These are phyloP conservation scores for Globisporangium apiculatum DNA, from an alignment of 352 stramenopile species.

Conservation along the genomic window DNA sequence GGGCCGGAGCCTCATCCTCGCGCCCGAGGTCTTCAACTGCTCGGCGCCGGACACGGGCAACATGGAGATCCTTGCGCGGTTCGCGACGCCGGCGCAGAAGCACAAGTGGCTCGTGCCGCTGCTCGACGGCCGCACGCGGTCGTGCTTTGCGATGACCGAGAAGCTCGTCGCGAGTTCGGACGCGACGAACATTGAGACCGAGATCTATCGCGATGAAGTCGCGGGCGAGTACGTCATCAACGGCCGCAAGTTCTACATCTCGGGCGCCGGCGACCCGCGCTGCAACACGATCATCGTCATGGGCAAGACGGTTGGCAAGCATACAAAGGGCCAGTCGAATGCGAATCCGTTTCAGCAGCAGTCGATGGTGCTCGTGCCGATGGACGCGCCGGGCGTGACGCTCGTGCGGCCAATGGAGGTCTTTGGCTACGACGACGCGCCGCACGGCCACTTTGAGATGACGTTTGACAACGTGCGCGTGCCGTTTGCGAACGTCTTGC, in stretches of 20 bases:
- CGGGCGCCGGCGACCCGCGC: conserved; percentile 91
- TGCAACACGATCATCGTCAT: conserved; percentile 90
- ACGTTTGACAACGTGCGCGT: conserved; percentile 93
- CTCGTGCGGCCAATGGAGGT: conserved; percentile 87
- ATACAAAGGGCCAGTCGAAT: conserved; percentile 15
- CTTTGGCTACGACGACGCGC: conserved; percentile 97
- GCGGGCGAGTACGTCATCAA: conserved; percentile 90
- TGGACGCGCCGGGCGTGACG: conserved; percentile 87
- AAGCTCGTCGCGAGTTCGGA: conserved; percentile 93
- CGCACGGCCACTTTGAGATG: conserved; percentile 93
- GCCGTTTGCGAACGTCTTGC: conserved; percentile 82
- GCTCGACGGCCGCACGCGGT: conserved; percentile 91
- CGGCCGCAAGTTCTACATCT: conserved; percentile 96
- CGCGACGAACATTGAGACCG: conserved; percentile 93
- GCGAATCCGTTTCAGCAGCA: conserved; percentile 61
- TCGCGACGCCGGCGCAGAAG: conserved; percentile 90
- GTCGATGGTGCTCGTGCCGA: conserved; percentile 91
- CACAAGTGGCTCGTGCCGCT: conserved; percentile 91
- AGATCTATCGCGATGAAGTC: conserved; percentile 60
- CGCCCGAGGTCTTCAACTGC: conserved; percentile 96
- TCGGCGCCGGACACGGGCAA: conserved; percentile 96
- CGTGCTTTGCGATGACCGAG: conserved; percentile 97
- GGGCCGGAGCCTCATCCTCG: conserved; percentile 85
- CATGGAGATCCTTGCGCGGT: conserved; percentile 97
- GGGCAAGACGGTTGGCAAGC: conserved; percentile 50